phyloP scores from a whole-genome alignment of 257 asterid genomes.

The Nyctanthes arbortristis region DNA sequence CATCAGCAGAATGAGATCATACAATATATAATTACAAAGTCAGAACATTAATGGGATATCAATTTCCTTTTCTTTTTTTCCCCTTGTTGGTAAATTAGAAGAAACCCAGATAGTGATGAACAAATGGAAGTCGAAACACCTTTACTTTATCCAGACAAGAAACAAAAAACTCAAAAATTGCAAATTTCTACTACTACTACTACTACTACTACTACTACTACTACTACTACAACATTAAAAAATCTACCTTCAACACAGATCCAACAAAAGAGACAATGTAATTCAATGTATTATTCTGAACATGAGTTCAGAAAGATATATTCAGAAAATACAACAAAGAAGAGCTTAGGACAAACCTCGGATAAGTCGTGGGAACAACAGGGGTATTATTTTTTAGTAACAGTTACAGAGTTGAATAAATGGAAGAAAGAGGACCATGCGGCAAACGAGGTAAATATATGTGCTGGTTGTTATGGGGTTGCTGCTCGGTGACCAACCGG shows the following conservation, averaged over 20 bases:
- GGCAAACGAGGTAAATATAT: constrained; percentile 25
- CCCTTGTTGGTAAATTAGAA: too few relatives aligned
- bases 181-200: neutral
- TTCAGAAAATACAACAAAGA: neutral
- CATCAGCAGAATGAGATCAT: neutral
- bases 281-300: neutral
- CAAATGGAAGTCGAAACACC: neutral
- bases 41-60: neutral
- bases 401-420: constrained; percentile 13
- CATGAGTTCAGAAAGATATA: neutral
- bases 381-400: neutral
- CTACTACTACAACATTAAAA: neutral
- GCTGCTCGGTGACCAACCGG: constrained; percentile 31
- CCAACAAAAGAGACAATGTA: neutral
- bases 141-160: neutral
- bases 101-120: neutral
- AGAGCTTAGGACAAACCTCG: constrained; percentile 23
- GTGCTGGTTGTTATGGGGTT: constrained; percentile 20
- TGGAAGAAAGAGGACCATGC: constrained; percentile 17
- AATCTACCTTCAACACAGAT: neutral
- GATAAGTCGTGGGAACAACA: constrained; percentile 14
- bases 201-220: neutral
- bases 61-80: too few relatives aligned
- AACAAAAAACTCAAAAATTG: neutral
- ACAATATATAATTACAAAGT: too few relatives aligned